A percentile compares a stretch with the other conserved stretches of the same genome.
phyloP scores from a whole-genome alignment of 495 filamentous ascomycete genomes.

The Penicillium coprophilum region DNA sequence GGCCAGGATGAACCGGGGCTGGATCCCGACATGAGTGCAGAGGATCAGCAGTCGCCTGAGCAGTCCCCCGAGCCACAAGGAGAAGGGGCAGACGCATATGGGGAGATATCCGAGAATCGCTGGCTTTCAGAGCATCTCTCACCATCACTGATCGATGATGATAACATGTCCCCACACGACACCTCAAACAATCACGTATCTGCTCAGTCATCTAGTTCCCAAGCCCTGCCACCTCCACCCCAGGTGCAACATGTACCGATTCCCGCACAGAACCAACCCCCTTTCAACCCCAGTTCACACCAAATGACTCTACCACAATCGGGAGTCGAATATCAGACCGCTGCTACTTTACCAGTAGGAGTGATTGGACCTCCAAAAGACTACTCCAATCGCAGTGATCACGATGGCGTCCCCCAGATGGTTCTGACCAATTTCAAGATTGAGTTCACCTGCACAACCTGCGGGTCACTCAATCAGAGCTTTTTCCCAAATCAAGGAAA shows the following conservation, averaged over 20 bases:
- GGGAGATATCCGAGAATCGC: slow-evolving; percentile 33
- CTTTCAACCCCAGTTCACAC: slow-evolving; percentile 23
- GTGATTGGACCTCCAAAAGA: slow-evolving; percentile 27
- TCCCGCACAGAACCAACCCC: slow-evolving; percentile 22
- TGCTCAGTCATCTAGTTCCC: slow-evolving; percentile 25
- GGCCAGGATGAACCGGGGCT: slow-evolving; percentile 24
- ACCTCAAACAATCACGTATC: slow-evolving; percentile 23
- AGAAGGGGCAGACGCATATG: slow-evolving; percentile 24
- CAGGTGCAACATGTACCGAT: slow-evolving; percentile 26
- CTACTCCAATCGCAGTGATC: slow-evolving; percentile 29
- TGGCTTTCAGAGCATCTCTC: slow-evolving; percentile 40
- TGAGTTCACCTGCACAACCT: slow-evolving; percentile 46
- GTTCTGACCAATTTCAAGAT: slow-evolving; percentile 48
- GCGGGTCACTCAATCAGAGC: slow-evolving; percentile 46
- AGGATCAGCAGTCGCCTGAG: slow-evolving; percentile 24
- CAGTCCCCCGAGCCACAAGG: slow-evolving; percentile 26
- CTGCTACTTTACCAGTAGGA: slow-evolving; percentile 22
- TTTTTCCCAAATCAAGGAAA: slow-evolving; percentile 48
- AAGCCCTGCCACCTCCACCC: slow-evolving; percentile 25
- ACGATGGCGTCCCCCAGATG: slow-evolving; percentile 32
- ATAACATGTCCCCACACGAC: slow-evolving; percentile 28
- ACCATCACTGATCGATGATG: slow-evolving; percentile 30
- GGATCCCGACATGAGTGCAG: slow-evolving; percentile 24
- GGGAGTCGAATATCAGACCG: slow-evolving; percentile 22
- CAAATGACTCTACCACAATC: slow-evolving; percentile 26